phyloP scores from a whole-genome alignment of 768 basidiomycete species.

The Lactifluus hygrophoroides region DNA sequence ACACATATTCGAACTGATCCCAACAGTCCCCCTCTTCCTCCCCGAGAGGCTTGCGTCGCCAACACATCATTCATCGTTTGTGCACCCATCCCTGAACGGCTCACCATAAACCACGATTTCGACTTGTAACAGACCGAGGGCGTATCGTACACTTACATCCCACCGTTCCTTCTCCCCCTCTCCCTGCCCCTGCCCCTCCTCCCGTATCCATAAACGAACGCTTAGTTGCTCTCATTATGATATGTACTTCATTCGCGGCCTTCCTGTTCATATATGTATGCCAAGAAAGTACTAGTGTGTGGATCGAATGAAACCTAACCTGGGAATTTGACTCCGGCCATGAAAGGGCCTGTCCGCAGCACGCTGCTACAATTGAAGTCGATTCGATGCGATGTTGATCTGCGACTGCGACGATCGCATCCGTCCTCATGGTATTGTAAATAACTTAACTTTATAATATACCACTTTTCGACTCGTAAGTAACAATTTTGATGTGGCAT shows the following conservation, averaged over 20 bases:
- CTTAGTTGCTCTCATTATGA: not conserved
- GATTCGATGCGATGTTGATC: too few relatives aligned
- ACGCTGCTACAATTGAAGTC: too few relatives aligned
- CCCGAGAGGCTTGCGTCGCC: constrained; percentile 39
- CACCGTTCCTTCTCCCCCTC: not conserved
- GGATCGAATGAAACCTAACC: not conserved
- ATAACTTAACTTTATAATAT: too few relatives aligned
- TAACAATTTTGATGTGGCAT: too few relatives aligned
- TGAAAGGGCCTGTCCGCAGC: too few relatives aligned
- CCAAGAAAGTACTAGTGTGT: constrained; percentile 2
- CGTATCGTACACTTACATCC: not conserved
- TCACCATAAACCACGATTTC: constrained; percentile 23
- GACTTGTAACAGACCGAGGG: not conserved
- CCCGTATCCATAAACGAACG: not conserved
- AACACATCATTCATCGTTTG: constrained; percentile 24
- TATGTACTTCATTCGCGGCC: constrained; percentile 1
- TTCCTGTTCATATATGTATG: constrained; percentile 7
- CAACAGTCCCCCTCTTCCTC: constrained; percentile 64
- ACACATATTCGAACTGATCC: constrained; percentile 71
- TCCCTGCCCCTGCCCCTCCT: not conserved
- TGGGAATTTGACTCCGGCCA: too few relatives aligned
- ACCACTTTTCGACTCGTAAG: too few relatives aligned
- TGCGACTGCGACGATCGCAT: too few relatives aligned
- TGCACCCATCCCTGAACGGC: constrained; percentile 29
- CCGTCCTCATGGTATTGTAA: too few relatives aligned